Evolutionary conservation across 768 basidiomycete species (phyloP).

Genomic region (Agaricus sinodeliciosus): DNA sequence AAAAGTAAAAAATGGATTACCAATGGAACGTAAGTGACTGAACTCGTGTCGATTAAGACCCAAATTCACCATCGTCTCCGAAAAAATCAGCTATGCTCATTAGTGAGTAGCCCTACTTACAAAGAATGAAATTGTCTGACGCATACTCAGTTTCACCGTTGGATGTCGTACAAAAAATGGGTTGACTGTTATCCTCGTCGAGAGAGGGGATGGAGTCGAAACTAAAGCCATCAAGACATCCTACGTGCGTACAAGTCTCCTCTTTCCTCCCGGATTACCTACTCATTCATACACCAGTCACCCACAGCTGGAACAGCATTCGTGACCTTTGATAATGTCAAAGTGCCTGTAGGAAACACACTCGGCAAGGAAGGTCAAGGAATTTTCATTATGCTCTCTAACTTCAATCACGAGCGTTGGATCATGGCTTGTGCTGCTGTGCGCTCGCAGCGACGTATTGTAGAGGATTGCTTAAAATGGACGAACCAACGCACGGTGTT

Average conservation of each 20-base stretch:
- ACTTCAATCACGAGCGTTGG: conserved; percentile 96
- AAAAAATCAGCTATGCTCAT: conserved; percentile 29
- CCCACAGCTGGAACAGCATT: conserved; percentile 78
- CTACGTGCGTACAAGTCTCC: conserved; percentile 24
- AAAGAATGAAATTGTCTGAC: background rate
- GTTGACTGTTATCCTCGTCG: conserved; percentile 82
- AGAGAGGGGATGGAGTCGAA: conserved; percentile 75
- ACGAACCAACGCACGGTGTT: conserved; percentile 83
- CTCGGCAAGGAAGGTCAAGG: conserved; percentile 77
- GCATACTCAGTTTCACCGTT: conserved; percentile 47
- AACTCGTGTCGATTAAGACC: background rate
- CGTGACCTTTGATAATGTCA: conserved; percentile 72
- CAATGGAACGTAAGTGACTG: conserved; percentile 49
- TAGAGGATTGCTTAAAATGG: conserved; percentile 42
- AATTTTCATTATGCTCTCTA: conserved; percentile 51
- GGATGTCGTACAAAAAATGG: conserved; percentile 62
- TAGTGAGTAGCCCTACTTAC: conserved; percentile 27
- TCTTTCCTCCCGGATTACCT: background rate
- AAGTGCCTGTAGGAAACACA: conserved; percentile 79
- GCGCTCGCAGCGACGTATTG: conserved; percentile 49
- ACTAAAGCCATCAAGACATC: conserved; percentile 82
- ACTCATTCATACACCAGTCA: conserved; percentile 31
- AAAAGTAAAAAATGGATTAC: conserved; percentile 80
- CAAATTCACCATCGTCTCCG: background rate
- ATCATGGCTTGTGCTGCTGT: conserved; percentile 77